These are phyloP conservation scores for Ploettnerulaceae sp. DNA, from an alignment of 2,329 filamentous ascomycete genomes.

Conservation along the genomic window DNA sequence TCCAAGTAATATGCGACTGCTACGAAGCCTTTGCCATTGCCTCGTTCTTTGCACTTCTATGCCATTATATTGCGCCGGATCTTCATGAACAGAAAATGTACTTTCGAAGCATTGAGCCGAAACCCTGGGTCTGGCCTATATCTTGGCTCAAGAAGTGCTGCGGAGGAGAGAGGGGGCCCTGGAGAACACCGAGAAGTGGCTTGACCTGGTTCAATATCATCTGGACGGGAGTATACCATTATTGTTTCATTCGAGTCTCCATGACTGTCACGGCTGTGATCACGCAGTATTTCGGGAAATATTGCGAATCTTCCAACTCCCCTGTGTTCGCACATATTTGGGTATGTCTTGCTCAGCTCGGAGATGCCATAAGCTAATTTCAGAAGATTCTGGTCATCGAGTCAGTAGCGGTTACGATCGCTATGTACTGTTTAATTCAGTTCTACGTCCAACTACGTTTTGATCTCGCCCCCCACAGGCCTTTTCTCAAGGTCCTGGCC, in stretches of 20 bases:
- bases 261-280: slow-evolving; percentile 76
- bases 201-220: slow-evolving; percentile 88
- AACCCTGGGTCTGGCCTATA: slow-evolving; percentile 70
- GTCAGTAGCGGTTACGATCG: slow-evolving; percentile 66
- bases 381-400: slow-evolving; percentile 61
- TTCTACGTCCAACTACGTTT: slow-evolving; percentile 75
- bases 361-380: slow-evolving; percentile 11
- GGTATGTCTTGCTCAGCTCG: slow-evolving; percentile 45
- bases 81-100: slow-evolving; percentile 78
- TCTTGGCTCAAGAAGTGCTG: slow-evolving; percentile 66
- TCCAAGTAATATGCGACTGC: slow-evolving; percentile 73
- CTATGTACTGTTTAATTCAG: slow-evolving; percentile 86
- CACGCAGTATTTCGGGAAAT: slow-evolving; percentile 62
- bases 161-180: slow-evolving; percentile 62
- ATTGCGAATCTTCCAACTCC: slow-evolving; percentile 74
- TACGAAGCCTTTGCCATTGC: slow-evolving; percentile 88
- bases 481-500: slow-evolving; percentile 75
- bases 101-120: slow-evolving; percentile 64
- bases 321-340: slow-evolving; percentile 81
- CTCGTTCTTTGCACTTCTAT: slow-evolving; percentile 79
- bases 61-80: slow-evolving; percentile 72
- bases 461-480: slow-evolving; percentile 62
- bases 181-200: slow-evolving; percentile 72
- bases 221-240: slow-evolving; percentile 80
- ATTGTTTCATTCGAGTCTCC: slow-evolving; percentile 73